These are phyloP conservation scores for Globisporangium ultimum DNA, from an alignment of 352 stramenopile genomes.

Conservation along the genomic window DNA sequence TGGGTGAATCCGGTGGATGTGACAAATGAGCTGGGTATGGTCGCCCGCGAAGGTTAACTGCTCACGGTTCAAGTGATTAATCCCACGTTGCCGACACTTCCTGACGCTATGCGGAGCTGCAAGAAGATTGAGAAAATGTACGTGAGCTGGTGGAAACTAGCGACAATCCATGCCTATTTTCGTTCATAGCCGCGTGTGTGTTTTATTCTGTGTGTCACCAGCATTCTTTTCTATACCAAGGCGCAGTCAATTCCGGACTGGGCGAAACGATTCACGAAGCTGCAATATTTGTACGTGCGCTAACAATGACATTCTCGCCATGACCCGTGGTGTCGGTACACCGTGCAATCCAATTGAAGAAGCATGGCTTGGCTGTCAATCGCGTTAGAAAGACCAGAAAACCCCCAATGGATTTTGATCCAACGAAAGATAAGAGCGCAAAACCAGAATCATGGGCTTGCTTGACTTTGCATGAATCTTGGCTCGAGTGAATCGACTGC, in stretches of 20 bases:
- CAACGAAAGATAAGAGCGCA: no score
- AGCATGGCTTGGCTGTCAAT: no score
- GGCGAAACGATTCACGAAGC: slow-evolving; percentile 21
- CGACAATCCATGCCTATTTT: neutral
- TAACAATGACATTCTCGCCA: no score
- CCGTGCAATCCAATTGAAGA: no score
- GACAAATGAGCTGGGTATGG: slow-evolving; percentile 17
- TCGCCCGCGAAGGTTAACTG: slow-evolving; percentile 31
- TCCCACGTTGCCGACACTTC: slow-evolving; percentile 27
- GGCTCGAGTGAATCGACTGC: no score
- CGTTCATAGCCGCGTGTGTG: no score
- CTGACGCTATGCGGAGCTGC: slow-evolving; percentile 27
- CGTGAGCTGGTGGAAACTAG: neutral
- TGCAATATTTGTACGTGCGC: slow-evolving; percentile 33
- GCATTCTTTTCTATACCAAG: slow-evolving; percentile 34
- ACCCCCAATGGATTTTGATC: no score
- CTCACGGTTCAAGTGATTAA: slow-evolving; percentile 48
- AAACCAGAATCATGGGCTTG: no score
- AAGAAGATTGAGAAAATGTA: slow-evolving; percentile 28
- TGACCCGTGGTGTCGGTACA: no score
- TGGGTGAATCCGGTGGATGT: slow-evolving; percentile 35
- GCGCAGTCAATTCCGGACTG: slow-evolving; percentile 20
- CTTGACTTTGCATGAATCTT: no score
- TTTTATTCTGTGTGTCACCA: neutral
- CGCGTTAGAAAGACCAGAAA: no score